A percentile compares a stretch with the other conserved stretches of the same genome.
Conservation (phyloP, 140 eudicot genomes). For the Stevia rebaudiana region DNA sequence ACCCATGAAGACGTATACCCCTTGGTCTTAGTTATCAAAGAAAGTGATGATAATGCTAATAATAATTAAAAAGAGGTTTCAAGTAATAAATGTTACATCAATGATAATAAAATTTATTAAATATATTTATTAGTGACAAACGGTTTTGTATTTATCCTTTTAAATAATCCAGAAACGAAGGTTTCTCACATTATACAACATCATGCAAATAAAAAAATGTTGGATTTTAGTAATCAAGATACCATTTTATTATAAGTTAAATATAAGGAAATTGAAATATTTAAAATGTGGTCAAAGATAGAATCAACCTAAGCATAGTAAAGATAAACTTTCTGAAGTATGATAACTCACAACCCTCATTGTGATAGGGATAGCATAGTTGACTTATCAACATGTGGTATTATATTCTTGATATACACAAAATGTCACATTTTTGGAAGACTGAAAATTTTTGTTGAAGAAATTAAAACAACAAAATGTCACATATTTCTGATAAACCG, state of each 20-base stretch:
- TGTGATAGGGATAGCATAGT: not conserved
- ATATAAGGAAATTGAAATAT: not conserved
- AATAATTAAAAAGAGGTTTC: too few relatives aligned
- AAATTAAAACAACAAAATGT: too few relatives aligned
- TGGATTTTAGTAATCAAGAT: not conserved
- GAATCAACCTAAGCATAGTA: not conserved
- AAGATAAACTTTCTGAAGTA: not conserved
- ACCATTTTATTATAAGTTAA: not conserved
- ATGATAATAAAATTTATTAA: not conserved
- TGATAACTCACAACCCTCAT: constrained; percentile 10
- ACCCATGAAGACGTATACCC: too few relatives aligned
- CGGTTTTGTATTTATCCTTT: not conserved
- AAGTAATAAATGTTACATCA: too few relatives aligned
- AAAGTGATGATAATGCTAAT: too few relatives aligned
- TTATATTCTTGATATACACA: too few relatives aligned
- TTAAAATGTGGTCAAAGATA: not conserved
- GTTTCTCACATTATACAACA: not conserved
- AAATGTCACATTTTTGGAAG: too few relatives aligned
- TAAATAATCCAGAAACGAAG: not conserved
- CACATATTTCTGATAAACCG: too few relatives aligned
- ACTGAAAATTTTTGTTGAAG: too few relatives aligned
- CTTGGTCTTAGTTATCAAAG: too few relatives aligned
- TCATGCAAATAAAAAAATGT: not conserved
- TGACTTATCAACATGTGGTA: too few relatives aligned
- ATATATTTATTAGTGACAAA: not conserved